Conservation (phyloP, 352 stramenopile genomes). For the Pythium vanterpoolii region DNA sequence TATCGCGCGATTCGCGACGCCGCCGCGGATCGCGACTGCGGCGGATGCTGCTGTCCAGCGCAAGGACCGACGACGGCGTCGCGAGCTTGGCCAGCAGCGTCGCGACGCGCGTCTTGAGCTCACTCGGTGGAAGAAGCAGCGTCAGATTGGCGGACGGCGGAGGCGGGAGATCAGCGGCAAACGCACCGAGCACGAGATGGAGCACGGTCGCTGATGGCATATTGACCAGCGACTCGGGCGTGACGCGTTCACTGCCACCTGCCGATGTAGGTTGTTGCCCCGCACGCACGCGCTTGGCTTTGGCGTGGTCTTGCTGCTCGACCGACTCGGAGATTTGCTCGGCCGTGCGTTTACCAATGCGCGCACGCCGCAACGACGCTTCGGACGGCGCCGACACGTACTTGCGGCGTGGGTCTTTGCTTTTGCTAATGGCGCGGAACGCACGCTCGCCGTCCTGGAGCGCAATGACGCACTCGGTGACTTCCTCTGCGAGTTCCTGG, state of each 20-base stretch:
- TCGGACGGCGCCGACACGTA: constrained; percentile 74
- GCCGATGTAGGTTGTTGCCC: neutral
- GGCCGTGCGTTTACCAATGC: constrained; percentile 64
- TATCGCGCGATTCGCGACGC: constrained; percentile 19
- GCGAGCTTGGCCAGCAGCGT: constrained; percentile 52
- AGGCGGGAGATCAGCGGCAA: constrained; percentile 51
- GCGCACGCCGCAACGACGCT: constrained; percentile 55
- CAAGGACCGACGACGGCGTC: constrained; percentile 74
- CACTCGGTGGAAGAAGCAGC: constrained; percentile 66
- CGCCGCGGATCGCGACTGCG: constrained; percentile 67
- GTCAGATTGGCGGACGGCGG: constrained; percentile 50
- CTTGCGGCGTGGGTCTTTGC: constrained; percentile 66
- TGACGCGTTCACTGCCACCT: constrained; percentile 26
- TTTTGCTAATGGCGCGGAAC: constrained; percentile 77
- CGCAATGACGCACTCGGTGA: constrained; percentile 71
- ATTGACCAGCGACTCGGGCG: constrained; percentile 70
- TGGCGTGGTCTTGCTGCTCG: constrained; percentile 49
- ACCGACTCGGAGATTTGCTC: constrained; percentile 49
- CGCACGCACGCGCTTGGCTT: constrained; percentile 41
- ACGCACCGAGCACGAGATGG: constrained; percentile 69
- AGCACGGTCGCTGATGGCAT: constrained; percentile 68
- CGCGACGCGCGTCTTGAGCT: constrained; percentile 67
- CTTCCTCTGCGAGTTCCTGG: constrained; percentile 58
- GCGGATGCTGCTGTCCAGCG: constrained; percentile 63
- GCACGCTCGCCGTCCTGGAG: constrained; percentile 68